Evolutionary conservation across 129 eudicot genomes (phyloP).

Genomic region (Dittrichia graveolens): DNA sequence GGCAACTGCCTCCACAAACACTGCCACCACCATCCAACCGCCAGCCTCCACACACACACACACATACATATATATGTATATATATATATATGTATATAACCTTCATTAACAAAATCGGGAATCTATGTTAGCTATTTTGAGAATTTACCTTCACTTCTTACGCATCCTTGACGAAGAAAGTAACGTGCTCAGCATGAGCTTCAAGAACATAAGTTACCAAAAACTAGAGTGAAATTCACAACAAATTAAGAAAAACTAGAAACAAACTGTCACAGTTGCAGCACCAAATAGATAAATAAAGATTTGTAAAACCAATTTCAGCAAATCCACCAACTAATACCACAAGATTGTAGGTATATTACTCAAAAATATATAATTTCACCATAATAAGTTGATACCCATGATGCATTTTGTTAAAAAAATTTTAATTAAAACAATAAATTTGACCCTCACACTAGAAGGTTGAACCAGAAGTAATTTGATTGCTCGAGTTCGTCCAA

Average conservation of each 20-base stretch:
- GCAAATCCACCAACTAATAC: constrained; percentile 13
- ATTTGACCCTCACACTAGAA: constrained; percentile 9
- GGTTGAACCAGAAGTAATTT: neutral
- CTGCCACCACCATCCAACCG: too few species aligned
- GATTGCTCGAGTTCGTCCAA: neutral
- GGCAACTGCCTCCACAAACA: too few species aligned
- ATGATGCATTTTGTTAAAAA: constrained; percentile 17
- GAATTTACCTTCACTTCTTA: too few species aligned
- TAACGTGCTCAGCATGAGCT: neutral
- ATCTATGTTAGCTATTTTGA: too few species aligned
- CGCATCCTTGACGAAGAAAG: too few species aligned
- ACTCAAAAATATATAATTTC: constrained; percentile 1
- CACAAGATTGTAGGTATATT: neutral
- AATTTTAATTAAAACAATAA: neutral
- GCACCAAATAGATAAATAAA: neutral
- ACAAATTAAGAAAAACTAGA: neutral
- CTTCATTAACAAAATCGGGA: too few species aligned
- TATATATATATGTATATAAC: too few species aligned
- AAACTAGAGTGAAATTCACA: neutral
- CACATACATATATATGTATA: too few species aligned
- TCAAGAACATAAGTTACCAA: neutral
- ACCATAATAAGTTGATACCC: neutral
- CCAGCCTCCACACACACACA: too few species aligned
- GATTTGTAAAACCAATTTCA: neutral
- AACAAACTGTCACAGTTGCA: neutral